phyloP scores from a whole-genome alignment of 1,284 basidiomycete species.

The Boletus semigastroideus region DNA sequence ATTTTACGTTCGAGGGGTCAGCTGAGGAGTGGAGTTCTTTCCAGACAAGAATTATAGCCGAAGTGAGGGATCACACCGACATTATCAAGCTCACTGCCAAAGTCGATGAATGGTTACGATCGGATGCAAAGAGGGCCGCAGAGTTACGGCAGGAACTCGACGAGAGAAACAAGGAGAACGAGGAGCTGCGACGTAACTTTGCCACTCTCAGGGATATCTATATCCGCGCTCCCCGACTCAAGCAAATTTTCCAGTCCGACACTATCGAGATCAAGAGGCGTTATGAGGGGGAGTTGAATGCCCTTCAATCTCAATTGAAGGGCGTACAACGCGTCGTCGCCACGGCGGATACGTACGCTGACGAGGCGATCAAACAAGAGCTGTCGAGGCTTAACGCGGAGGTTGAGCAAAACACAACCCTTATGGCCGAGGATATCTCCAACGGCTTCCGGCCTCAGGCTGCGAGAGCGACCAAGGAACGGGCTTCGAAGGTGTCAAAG shows the following conservation, averaged over 20 bases:
- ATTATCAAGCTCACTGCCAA: slow-evolving; percentile 9
- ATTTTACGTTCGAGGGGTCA: too few species aligned
- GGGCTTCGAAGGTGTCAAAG: background rate
- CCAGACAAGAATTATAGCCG: background rate
- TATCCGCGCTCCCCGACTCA: slow-evolving; percentile 7
- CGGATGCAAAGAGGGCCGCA: slow-evolving; percentile 11
- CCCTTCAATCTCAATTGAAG: background rate
- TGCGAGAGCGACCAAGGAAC: background rate
- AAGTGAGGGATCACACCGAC: slow-evolving; percentile 1
- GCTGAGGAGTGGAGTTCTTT: too few species aligned
- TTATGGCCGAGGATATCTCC: slow-evolving; percentile 7
- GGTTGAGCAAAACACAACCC: slow-evolving; percentile 8
- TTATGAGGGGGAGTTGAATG: background rate
- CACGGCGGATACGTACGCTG: slow-evolving; percentile 5
- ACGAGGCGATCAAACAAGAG: slow-evolving; percentile 3
- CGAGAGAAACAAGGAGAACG: slow-evolving; percentile 10
- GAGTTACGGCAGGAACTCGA: slow-evolving; percentile 1
- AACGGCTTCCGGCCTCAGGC: background rate
- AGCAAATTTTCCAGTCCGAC: slow-evolving; percentile 11
- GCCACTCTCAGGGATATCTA: slow-evolving; percentile 10
- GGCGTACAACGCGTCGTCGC: slow-evolving; percentile 4
- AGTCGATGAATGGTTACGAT: slow-evolving; percentile 10
- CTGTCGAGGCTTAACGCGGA: slow-evolving; percentile 12
- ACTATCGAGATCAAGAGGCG: background rate
- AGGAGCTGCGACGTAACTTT: slow-evolving; percentile 2